Base-by-base conservation (phyloP, 306 rosid genomes). In the Prunus fruticosa region DNA sequence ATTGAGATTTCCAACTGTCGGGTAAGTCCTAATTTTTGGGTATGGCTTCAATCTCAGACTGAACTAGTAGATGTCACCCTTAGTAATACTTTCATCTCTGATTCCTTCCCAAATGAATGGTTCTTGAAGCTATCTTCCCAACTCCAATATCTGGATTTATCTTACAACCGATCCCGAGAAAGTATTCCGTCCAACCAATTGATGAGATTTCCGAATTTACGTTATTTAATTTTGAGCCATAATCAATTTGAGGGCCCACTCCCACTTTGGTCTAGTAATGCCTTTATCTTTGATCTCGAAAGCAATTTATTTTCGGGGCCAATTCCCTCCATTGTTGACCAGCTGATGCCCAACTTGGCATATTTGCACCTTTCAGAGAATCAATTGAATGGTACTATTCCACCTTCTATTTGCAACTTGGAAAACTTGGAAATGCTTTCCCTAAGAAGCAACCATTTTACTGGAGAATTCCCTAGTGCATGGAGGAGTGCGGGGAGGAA, bases 241-340 rank as follows among this genome's bases (percentile, higher is more conserved):
- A 28, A 69, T 11, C 5, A 28, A 1, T 51, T 69, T 0, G 12
- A 27, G 2, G 74, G 14, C 0, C 22, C 67, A 7, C 46, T 63
- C 22, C 67, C 45, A 27, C 22, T 15, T 7, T 30, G 43, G 7
- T 30, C 46, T 20, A 30, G 22, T 8, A 28, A 63, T 30, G 0
- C n/a, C 1, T 0, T 0, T 0, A 0, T 1, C 43, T 7, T 28
- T 28, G 0, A 1, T 15, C 67, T 63, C 16, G 46, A 63, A 30
- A 30, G 23, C 20, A 15, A 64, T 64, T 8, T 7, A 30, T 32
- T 64, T 64, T 64, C 68, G 0, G 7, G 67, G 23, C 67, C 46
- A 15, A 3, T 63, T 3, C 7, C 46, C 13, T 8, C 3, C 0
- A 63, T 8, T 32, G 3, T 63, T 3, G 6, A 63, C 14, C 2